Percentiles rank a stretch among this genome's conserved stretches.
These are phyloP conservation scores for Globisporangium cederbergense DNA, from an alignment of 352 stramenopile genomes.

Conservation along the genomic window DNA sequence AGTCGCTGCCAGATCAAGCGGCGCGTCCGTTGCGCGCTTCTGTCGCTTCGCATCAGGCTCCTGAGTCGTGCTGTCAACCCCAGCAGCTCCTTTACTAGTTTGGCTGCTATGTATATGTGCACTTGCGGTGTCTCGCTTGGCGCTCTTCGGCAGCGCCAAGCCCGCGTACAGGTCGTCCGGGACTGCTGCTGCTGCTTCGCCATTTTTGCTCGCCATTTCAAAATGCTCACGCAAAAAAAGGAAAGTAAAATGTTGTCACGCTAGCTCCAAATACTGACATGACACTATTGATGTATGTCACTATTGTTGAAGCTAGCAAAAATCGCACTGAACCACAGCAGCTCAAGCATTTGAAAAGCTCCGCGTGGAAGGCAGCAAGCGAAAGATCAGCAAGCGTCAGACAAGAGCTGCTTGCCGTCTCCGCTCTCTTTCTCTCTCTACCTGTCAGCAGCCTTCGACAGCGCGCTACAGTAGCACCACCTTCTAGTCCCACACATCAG, in stretches of 20 bases:
- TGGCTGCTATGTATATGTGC: neutral
- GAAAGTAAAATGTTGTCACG: neutral
- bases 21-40: constrained; percentile 22
- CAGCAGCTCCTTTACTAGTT: neutral
- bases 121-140: constrained; percentile 27
- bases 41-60: constrained; percentile 22
- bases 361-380: constrained; percentile 6
- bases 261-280: neutral
- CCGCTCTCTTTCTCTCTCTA: neutral
- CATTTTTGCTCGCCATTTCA: constrained; percentile 1
- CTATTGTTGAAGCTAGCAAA: neutral
- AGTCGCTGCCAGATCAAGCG: constrained; percentile 36
- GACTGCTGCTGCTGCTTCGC: neutral
- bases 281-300: neutral
- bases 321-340: neutral
- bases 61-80: neutral
- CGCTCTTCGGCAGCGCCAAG: constrained; percentile 40
- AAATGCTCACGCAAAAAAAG: neutral
- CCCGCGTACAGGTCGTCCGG: constrained; percentile 54
- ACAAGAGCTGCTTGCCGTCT: neutral
- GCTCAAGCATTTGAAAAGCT: constrained; percentile 6
- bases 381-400: neutral
- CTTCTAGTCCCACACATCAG: neutral
- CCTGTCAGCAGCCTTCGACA: neutral
- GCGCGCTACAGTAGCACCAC: neutral